phyloP scores from a whole-genome alignment of 2,329 filamentous ascomycete species.

The Colletotrichum plurivorum region DNA sequence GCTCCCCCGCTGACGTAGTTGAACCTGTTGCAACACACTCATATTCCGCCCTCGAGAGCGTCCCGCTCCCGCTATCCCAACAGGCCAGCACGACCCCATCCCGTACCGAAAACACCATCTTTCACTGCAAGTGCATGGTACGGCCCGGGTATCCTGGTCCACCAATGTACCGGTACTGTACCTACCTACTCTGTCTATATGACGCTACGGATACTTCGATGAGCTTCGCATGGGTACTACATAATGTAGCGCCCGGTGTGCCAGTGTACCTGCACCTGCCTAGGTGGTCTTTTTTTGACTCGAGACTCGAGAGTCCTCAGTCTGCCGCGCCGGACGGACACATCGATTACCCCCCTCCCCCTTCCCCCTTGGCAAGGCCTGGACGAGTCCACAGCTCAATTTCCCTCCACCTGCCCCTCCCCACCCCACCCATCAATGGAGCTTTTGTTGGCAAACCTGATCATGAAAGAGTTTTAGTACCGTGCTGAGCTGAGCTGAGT shows the following conservation, averaged over 20 bases:
- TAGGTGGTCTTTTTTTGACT: not conserved
- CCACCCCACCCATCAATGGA: slow-evolving; percentile 12
- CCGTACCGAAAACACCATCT: not conserved
- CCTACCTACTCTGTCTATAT: too few relatives aligned
- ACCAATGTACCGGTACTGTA: not conserved
- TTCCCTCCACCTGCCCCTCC: slow-evolving; percentile 12
- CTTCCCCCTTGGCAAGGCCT: slow-evolving; percentile 27
- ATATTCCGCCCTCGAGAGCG: too few relatives aligned
- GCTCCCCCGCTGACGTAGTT: slow-evolving; percentile 26
- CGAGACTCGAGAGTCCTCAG: not conserved
- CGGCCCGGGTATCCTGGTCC: not conserved
- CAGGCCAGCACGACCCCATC: not conserved
- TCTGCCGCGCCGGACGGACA: slow-evolving; percentile 17
- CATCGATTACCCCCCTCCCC: not conserved
- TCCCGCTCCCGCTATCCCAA: not conserved
- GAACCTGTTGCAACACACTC: not conserved
- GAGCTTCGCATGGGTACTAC: too few relatives aligned
- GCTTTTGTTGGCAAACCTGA: slow-evolving; percentile 11
- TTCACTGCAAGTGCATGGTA: not conserved
- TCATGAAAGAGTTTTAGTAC: not conserved
- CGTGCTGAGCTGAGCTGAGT: too few relatives aligned
- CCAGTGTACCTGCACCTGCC: too few relatives aligned
- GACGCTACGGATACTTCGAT: too few relatives aligned
- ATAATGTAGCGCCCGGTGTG: too few relatives aligned
- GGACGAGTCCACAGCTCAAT: slow-evolving; percentile 16